Evolutionary conservation across 495 filamentous ascomycete genomes (phyloP), one percentile per base, ranked within the genome.

Genomic region (Cryomyces antarcticus): DNA sequence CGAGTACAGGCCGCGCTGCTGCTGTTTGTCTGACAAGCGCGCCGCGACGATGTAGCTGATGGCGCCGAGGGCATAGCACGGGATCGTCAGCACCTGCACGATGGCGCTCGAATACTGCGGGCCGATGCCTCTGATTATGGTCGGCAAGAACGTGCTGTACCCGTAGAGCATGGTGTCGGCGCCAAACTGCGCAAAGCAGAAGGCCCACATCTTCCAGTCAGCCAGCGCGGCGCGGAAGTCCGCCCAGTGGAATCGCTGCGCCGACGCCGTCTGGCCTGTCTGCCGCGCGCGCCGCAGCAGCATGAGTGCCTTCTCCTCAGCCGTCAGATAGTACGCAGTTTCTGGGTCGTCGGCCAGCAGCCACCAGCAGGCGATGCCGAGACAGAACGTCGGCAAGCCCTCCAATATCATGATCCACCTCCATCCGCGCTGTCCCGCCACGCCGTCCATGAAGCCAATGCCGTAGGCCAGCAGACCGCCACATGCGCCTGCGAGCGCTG

Each of bases 11-110:
- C 66, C 79, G 12, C 80, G 70, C 43, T 62, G 64, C 54, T 78
- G 73, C 41, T 65, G 62, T 7, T 58, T 59, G 54, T 84, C 80
- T 17, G 71, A 77, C 17, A 78, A 45, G 42, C 62, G 64, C 1
- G 80, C 79, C 3, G 74, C 56, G 6, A 62, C 46, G 52, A 85
- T 66, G 47, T 81, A 85, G 0, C 66, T 68, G 30, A 77, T 62
- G 0, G 77, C 78, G 0, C 79, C 81, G 7, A 82, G 54, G 35
- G 68, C 68, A 50, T 84, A 87, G 54, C 77, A 80, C 4, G 81
- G 81, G 36, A 87, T 79, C 0, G 79, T 85, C n/a, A 84, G 68
- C 27, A 78, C 69, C 57, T 87, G 81, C 12, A 79, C 65, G 44
- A 80, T 58, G 0, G 77, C 67, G 0, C 61, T 60, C 0, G 69